Conservation (phyloP, 2,329 filamentous ascomycete genomes). For the Ceratocystis harringtonii region DNA sequence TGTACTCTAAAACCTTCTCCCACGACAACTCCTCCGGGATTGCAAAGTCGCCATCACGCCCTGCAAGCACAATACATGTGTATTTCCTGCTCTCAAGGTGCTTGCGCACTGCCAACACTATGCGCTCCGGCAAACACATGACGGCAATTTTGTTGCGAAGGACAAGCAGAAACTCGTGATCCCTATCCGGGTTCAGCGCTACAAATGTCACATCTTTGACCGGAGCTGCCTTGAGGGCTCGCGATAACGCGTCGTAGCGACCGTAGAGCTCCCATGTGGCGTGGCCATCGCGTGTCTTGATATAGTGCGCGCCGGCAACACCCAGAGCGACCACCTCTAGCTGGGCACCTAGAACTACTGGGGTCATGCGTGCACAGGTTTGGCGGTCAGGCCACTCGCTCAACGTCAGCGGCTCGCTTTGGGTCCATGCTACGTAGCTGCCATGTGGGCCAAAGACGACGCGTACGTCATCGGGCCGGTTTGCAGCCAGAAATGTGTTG, state of each 20-base stretch:
- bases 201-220: constrained; percentile 13
- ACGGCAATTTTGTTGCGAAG: constrained; percentile 12
- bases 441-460: constrained; percentile 13
- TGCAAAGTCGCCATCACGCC: constrained; percentile 12
- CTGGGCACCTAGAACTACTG: constrained; percentile 9
- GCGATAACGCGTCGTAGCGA: constrained; percentile 12
- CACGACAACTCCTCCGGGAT: constrained; percentile 12
- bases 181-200: constrained; percentile 14
- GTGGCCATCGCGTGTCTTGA: constrained; percentile 13
- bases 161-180: constrained; percentile 13
- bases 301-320: constrained; percentile 10
- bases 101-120: constrained; percentile 9
- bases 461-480: constrained; percentile 13
- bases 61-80: constrained; percentile 10
- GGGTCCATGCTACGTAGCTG: constrained; percentile 11
- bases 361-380: constrained; percentile 11
- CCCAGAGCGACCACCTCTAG: constrained; percentile 14
- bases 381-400: constrained; percentile 9
- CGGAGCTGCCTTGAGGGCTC: constrained; percentile 10
- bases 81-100: constrained; percentile 9
- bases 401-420: constrained; percentile 9
- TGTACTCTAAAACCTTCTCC: constrained; percentile 15
- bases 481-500: constrained; percentile 8
- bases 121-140: constrained; percentile 13
- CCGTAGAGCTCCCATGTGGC: constrained; percentile 11